Conservation (phyloP, 2,329 filamentous ascomycete species). For the Phyllosticta capitalensis region DNA sequence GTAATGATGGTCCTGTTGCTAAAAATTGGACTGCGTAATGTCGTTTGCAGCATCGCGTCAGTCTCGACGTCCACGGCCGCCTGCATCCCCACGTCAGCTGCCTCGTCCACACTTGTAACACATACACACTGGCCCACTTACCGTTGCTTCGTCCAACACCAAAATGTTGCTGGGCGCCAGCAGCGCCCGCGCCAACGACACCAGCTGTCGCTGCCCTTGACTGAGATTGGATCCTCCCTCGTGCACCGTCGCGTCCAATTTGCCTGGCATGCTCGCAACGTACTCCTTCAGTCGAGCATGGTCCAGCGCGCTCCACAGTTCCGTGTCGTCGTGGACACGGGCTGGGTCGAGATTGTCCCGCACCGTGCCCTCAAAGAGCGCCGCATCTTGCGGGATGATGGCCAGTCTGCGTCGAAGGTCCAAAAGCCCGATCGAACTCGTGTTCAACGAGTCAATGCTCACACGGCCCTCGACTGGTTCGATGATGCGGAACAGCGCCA, state of each 20-base stretch:
- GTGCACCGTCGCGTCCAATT: conserved; percentile 79
- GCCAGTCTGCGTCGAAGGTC: conserved; percentile 83
- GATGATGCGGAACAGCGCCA: conserved; percentile 91
- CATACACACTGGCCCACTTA: conserved; percentile 27
- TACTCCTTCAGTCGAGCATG: conserved; percentile 92
- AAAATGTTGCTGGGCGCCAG: conserved; percentile 94
- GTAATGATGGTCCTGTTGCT: conserved; percentile 93
- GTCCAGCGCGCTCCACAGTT: conserved; percentile 91
- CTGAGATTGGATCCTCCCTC: conserved; percentile 97
- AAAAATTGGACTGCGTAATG: conserved; percentile 59
- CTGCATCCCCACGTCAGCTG: conserved; percentile 24
- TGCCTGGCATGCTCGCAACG: conserved; percentile 74
- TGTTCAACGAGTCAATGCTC: conserved; percentile 81
- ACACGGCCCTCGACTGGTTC: conserved; percentile 77
- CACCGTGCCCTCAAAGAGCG: conserved; percentile 86
- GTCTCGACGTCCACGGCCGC: conserved; percentile 63
- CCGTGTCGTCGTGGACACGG: conserved; percentile 91
- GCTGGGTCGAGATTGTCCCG: conserved; percentile 93
- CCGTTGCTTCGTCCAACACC: conserved; percentile 93
- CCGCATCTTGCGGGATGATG: conserved; percentile 96
- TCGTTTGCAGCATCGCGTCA: conserved; percentile 55
- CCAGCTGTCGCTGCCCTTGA: conserved; percentile 85
- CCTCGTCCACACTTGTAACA: background rate
- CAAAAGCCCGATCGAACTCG: conserved; percentile 77
- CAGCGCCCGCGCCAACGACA: conserved; percentile 87